These are phyloP conservation scores for Pseudoneurospora amorphoporcata DNA, from an alignment of 495 filamentous ascomycete species.

Conservation along the genomic window DNA sequence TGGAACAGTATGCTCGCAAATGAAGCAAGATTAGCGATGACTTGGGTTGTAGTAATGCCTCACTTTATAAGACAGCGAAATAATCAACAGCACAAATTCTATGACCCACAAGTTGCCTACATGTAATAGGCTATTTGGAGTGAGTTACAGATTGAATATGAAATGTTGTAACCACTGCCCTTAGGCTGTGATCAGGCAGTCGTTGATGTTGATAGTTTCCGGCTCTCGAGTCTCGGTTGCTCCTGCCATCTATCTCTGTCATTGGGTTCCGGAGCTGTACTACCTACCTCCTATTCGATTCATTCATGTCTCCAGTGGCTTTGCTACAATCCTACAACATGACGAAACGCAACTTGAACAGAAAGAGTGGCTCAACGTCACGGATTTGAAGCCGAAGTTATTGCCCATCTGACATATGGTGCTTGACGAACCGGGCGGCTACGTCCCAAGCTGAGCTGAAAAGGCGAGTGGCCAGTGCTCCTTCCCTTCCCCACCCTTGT, in stretches of 20 bases:
- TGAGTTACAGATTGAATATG: background rate
- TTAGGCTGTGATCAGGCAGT: background rate
- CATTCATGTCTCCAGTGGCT: background rate
- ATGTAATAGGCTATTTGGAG: background rate
- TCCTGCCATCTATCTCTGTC: background rate
- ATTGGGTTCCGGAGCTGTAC: background rate
- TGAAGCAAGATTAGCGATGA: background rate
- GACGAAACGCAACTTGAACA: background rate
- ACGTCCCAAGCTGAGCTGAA: background rate
- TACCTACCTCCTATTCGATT: background rate
- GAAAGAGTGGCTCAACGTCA: background rate
- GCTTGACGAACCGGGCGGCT: background rate
- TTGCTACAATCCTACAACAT: background rate
- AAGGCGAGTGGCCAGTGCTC: background rate
- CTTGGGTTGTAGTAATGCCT: background rate
- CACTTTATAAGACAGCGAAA: background rate
- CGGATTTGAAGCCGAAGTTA: background rate
- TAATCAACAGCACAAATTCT: background rate
- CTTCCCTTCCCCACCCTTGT: background rate
- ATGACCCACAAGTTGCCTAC: background rate
- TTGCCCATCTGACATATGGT: background rate
- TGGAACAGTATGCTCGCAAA: background rate
- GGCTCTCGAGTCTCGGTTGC: background rate
- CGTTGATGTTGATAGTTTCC: background rate
- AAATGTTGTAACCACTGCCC: background rate